Evolutionary conservation across 1,284 basidiomycete genomes (phyloP), one percentile per base, ranked within the genome.

Genomic region (Cryptococcus hybrid): DNA sequence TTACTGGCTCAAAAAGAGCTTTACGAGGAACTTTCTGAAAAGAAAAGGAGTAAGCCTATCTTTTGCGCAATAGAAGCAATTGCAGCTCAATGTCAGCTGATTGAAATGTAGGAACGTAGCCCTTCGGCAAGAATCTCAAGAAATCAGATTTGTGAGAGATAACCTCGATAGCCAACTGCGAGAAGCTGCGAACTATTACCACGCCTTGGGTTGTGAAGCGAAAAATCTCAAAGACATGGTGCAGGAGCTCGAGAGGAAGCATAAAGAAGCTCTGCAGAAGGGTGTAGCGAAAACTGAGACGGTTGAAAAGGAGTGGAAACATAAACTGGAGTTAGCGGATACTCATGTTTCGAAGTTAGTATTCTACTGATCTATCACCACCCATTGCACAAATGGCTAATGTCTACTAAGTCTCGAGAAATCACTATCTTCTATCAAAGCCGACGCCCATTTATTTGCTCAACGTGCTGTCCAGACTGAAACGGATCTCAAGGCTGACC

Each of bases 31-130:
- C 24, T 48, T 13, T 11, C 9, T 5, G 6, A n/a, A 7, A 47
- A 12, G 51, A 59, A 15, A 53, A 56, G 9, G 47, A 59, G 58
- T 59, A 11, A 53, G 54, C 51, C 12, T 5, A 12, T 15, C 5
- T 35, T 47, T 36, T 37, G 35, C 38, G 42, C 11, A 13, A 6
- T 12, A 1, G 24, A 43, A 5, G 39, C 18, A 1, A 38, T 30
- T 30, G 30, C 4, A 3, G 4, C 30, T 30, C 30, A 4, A 30
- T 4, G 4, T 30, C 30, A 30, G 30, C 30, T 30, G 30, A 30
- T 30, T 4, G 30, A 4, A 30, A 30, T 30, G 30, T 30, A 30
- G 30, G 30, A 30, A 30, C 4, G 30, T 30, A 4, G 4, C 30
- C 30, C 30, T 30, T 30, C 30, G 4, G 4, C 30, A 4, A 30